Conservation (phyloP, 768 basidiomycete species). For the Suillus subluteus region DNA sequence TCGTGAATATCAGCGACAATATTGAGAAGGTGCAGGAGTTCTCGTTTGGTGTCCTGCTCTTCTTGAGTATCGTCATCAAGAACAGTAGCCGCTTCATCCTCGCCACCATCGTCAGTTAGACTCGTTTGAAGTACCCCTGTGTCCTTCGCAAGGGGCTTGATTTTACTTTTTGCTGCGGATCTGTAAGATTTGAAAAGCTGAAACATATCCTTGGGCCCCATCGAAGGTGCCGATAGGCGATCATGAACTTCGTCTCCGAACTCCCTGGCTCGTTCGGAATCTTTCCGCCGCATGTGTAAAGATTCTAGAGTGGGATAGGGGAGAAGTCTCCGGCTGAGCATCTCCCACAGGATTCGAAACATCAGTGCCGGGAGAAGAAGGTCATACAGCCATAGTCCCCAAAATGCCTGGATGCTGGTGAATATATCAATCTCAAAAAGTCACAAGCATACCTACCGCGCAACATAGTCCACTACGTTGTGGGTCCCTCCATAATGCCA, state of each 20-base stretch:
- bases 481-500: constrained; percentile 62
- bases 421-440: constrained; percentile 7
- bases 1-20: constrained; percentile 66
- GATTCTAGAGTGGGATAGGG: constrained; percentile 60
- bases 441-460: constrained; percentile 42
- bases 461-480: constrained; percentile 53
- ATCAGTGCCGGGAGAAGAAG: constrained; percentile 56
- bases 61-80: constrained; percentile 42
- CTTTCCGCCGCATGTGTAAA: constrained; percentile 52
- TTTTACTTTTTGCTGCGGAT: constrained; percentile 38
- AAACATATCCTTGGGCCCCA: constrained; percentile 59
- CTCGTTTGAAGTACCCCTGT: constrained; percentile 4
- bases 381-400: constrained; percentile 66
- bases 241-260: constrained; percentile 54
- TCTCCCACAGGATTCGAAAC: constrained; percentile 48
- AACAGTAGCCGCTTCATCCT: constrained; percentile 25
- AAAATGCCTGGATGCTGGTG: constrained; percentile 49
- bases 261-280: constrained; percentile 51
- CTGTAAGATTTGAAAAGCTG: constrained; percentile 49
- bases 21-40: constrained; percentile 43
- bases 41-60: constrained; percentile 46
- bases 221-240: constrained; percentile 48
- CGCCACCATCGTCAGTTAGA: constrained; percentile 1
- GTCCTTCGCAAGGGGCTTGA: constrained; percentile 27
- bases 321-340: constrained; percentile 52